Base-by-base conservation (phyloP, 495 filamentous ascomycete species). In the Trichodelitschia bisporula region DNA sequence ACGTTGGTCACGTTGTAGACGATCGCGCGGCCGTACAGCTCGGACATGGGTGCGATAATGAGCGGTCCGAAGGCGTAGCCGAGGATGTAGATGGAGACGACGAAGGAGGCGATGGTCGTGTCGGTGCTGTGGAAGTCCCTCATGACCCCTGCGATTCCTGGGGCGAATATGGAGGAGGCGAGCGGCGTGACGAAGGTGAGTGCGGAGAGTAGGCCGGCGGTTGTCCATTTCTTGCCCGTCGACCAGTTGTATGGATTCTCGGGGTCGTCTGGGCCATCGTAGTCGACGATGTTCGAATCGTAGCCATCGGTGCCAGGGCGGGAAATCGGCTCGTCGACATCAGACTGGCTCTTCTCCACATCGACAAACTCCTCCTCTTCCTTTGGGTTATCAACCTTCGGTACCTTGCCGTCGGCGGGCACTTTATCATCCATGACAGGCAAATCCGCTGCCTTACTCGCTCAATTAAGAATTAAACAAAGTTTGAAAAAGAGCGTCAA, bases 171-270 rank as follows among this genome's bases (percentile, higher is more conserved):
- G 27, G 40, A 32, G 29, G n/a, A 30, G n/a, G 18, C 39, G 0
- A 39, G 32, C 23, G 32, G 39, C 10, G 39, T 16, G 3, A 29
- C 18, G 19, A 39, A 32, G 29, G 28, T 40, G n/a, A 40, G 36
- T 5, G 30, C 15, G 31, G 31, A 38, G 14, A 38, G 34, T 19
- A 35, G 25, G 19, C 29, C 29, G 16, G 17, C 16, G 6, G 35
- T 21, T 4, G 35, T 17, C 1, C 28, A 13, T 18, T 38, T 38
- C 18, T 20, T 11, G 15, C 32, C 26, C 2, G 11, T 17, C 9
- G 31, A 30, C 32, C 26, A 38, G 16, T 38, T 38, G 19, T 35
- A 26, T 9, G 36, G 36, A 21, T 38, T 38, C 36, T 35, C n/a
- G 3, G 34, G 34, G 19, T 38, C 36, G 5, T 36, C 33, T 4